These are phyloP conservation scores for Monosporascus sp. DNA, from an alignment of 2,329 filamentous ascomycete genomes.

Conservation along the genomic window DNA sequence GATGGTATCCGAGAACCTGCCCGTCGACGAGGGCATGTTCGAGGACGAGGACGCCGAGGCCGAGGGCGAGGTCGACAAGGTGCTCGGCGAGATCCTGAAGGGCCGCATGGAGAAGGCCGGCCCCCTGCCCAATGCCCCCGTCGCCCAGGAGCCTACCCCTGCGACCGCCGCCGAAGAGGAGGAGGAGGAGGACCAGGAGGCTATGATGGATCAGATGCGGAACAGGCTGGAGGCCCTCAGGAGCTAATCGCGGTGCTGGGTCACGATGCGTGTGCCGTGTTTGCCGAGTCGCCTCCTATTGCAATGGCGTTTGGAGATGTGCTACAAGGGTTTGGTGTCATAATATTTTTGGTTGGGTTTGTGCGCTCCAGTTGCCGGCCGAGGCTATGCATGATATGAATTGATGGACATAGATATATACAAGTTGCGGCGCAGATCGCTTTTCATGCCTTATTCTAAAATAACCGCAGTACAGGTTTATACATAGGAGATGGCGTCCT, in stretches of 20 bases:
- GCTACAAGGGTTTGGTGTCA: conserved; percentile 8
- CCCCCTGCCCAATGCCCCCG: conserved; percentile 50
- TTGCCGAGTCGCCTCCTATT: background rate
- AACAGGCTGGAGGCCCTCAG: conserved; percentile 84
- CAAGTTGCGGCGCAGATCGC: background rate
- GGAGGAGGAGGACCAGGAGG: conserved; percentile 81
- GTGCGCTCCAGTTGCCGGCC: too few species aligned
- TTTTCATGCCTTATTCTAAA: background rate
- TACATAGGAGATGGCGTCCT: too few species aligned
- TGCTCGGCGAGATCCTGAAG: conserved; percentile 85
- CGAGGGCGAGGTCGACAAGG: conserved; percentile 82
- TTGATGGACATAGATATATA: background rate
- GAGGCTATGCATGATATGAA: background rate
- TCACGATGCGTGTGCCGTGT: background rate
- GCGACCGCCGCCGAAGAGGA: conserved; percentile 52
- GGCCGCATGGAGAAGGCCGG: conserved; percentile 66
- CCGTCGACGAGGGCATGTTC: conserved; percentile 65
- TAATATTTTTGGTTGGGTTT: background rate
- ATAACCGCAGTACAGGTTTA: too few species aligned
- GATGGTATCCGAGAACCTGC: conserved; percentile 84
- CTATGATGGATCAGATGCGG: conserved; percentile 90
- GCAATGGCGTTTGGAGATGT: conserved; percentile 13
- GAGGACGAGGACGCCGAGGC: conserved; percentile 72
- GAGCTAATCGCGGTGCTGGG: conserved; percentile 49
- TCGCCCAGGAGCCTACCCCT: conserved; percentile 43